Evolutionary conservation across 1,284 basidiomycete species (phyloP).

Genomic region (Porodaedalea pini): DNA sequence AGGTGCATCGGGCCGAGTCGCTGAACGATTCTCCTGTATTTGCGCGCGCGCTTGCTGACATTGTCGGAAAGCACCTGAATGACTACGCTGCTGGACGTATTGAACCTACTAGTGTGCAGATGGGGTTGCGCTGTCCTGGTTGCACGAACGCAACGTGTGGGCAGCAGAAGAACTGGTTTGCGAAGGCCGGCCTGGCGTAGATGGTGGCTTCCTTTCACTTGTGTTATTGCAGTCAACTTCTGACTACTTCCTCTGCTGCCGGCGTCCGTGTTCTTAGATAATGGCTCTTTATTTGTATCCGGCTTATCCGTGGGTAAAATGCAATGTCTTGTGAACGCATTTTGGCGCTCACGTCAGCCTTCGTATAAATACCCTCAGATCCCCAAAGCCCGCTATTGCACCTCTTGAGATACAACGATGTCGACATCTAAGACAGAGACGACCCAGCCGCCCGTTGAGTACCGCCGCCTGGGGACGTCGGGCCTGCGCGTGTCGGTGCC

Average conservation of each 20-base stretch:
- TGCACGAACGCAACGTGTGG: conserved; percentile 88
- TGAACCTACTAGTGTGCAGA: conserved; percentile 73
- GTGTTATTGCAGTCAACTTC: too few species aligned
- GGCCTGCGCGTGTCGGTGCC: conserved; percentile 50
- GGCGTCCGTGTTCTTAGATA: too few species aligned
- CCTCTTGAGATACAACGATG: not conserved
- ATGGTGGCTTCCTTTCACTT: too few species aligned
- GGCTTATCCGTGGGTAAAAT: too few species aligned
- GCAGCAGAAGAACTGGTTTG: conserved; percentile 88
- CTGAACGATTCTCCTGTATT: conserved; percentile 98
- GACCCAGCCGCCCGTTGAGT: conserved; percentile 27
- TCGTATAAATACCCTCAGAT: too few species aligned
- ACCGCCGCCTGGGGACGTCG: conserved; percentile 44
- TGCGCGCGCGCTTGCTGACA: conserved; percentile 93
- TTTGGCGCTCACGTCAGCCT: too few species aligned
- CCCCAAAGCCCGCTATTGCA: too few species aligned
- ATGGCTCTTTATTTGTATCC: too few species aligned
- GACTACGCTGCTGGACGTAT: conserved; percentile 50
- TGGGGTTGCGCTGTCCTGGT: conserved; percentile 88
- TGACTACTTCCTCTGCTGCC: too few species aligned
- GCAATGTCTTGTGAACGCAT: too few species aligned
- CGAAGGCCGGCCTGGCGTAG: conserved; percentile 44
- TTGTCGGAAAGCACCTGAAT: conserved; percentile 79
- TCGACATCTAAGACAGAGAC: conserved; percentile 9
- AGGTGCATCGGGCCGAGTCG: conserved; percentile 89